These are phyloP conservation scores for Diaporthe ilicicola DNA, from an alignment of 2,329 filamentous ascomycete species.

Conservation along the genomic window DNA sequence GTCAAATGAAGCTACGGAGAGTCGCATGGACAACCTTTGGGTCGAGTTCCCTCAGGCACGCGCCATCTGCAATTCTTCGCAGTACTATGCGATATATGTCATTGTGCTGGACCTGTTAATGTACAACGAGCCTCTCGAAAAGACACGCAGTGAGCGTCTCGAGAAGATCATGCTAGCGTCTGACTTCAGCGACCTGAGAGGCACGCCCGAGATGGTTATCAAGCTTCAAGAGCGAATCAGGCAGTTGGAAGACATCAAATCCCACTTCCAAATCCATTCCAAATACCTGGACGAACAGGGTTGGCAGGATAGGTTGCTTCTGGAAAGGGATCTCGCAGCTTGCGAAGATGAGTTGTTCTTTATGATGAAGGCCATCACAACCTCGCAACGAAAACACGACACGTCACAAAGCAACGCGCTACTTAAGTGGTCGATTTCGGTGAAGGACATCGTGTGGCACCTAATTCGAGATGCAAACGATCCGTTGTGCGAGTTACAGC, in stretches of 20 bases:
- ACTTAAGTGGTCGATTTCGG: constrained; percentile 92
- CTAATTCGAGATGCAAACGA: constrained; percentile 87
- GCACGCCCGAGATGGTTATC: constrained; percentile 91
- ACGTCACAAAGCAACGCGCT: constrained; percentile 79
- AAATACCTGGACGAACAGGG: constrained; percentile 86
- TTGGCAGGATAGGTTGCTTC: constrained; percentile 88
- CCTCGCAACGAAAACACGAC: constrained; percentile 88
- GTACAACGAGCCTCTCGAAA: constrained; percentile 95
- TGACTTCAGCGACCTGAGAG: constrained; percentile 95
- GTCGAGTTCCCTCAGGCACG: constrained; percentile 95
- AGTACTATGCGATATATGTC: constrained; percentile 98
- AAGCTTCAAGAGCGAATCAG: constrained; percentile 91
- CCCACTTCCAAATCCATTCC: constrained; percentile 92
- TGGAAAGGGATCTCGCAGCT: constrained; percentile 87
- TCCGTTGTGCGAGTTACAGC: constrained; percentile 90
- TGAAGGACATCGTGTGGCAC: constrained; percentile 96
- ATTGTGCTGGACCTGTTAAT: constrained; percentile 95
- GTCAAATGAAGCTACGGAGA: constrained; percentile 67
- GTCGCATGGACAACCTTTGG: constrained; percentile 94
- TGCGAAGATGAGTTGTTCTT: constrained; percentile 99
- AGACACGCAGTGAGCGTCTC: constrained; percentile 92
- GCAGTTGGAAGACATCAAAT: constrained; percentile 95
- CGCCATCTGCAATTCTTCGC: constrained; percentile 94
- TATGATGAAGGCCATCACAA: constrained; percentile 99
- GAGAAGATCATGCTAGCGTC: constrained; percentile 99